phyloP scores from a whole-genome alignment of 345 rosid species.

The Litchi chinensis region DNA sequence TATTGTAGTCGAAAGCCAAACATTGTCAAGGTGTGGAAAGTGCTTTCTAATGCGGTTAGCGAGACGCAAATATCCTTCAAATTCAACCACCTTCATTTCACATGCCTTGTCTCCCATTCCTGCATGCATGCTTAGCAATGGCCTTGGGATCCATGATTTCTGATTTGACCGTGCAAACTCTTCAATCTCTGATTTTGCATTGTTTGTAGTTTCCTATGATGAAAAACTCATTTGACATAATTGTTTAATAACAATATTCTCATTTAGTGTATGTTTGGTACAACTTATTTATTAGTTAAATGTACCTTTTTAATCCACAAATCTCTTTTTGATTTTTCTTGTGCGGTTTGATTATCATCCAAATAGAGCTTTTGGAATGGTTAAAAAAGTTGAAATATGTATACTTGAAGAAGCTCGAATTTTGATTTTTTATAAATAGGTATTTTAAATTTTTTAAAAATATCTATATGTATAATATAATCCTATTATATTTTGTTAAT shows the following conservation, averaged over 20 bases:
- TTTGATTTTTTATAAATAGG: too few relatives aligned
- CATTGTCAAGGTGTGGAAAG: constrained; percentile 67
- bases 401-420: too few relatives aligned
- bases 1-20: constrained; percentile 97
- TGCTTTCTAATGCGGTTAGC: constrained; percentile 57
- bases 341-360: too few relatives aligned
- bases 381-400: too few relatives aligned
- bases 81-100: constrained; percentile 81
- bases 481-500: too few relatives aligned
- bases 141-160: constrained; percentile 88
- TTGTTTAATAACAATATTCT: neutral
- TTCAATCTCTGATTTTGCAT: constrained; percentile 56
- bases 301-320: too few relatives aligned
- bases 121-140: constrained; percentile 91
- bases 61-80: constrained; percentile 68
- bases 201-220: constrained; percentile 34
- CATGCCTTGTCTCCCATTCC: constrained; percentile 99
- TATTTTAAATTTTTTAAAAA: too few relatives aligned
- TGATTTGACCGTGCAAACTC: constrained; percentile 76
- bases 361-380: too few relatives aligned
- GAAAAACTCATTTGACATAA: constrained; percentile 4
- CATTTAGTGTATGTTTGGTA: too few relatives aligned
- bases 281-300: too few relatives aligned
- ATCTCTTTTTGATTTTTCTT: too few relatives aligned
- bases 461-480: too few relatives aligned